Conservation (phyloP, 2,329 filamentous ascomycete genomes). For the Neonectria neomacrospora region DNA sequence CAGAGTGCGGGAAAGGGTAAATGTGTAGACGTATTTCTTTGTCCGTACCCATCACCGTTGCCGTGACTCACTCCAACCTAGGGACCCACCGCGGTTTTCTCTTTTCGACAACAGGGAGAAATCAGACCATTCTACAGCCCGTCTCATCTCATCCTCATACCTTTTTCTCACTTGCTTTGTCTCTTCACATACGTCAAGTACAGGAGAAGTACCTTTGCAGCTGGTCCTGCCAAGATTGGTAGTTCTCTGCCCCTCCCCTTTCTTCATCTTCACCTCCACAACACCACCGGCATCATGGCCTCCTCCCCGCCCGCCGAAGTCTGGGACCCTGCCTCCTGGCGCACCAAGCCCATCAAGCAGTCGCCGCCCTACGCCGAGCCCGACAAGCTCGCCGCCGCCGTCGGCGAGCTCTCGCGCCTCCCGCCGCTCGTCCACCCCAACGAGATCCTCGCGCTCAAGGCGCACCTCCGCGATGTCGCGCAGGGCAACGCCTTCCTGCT, state of each 20-base stretch:
- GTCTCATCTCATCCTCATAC: neutral
- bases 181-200: neutral
- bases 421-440: conserved; percentile 83
- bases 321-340: conserved; percentile 77
- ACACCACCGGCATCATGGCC: conserved; percentile 27
- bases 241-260: neutral
- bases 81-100: neutral
- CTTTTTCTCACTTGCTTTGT: neutral
- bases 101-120: neutral
- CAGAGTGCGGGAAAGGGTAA: neutral
- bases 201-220: neutral
- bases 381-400: conserved; percentile 66
- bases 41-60: conserved; percentile 12
- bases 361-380: conserved; percentile 75
- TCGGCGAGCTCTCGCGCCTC: conserved; percentile 72
- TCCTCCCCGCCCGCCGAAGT: conserved; percentile 13
- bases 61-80: conserved; percentile 23
- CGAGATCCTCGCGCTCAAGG: conserved; percentile 84
- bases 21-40: conserved; percentile 21
- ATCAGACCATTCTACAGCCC: neutral
- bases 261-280: conserved; percentile 17
- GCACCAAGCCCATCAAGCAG: conserved; percentile 82
- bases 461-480: conserved; percentile 85
- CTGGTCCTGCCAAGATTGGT: neutral
- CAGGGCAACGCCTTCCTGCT: conserved; percentile 91